Percentiles rank a stretch among this genome's conserved stretches.
Conservation (phyloP, 2,329 filamentous ascomycete species). For the Aureobasidium sp. region DNA sequence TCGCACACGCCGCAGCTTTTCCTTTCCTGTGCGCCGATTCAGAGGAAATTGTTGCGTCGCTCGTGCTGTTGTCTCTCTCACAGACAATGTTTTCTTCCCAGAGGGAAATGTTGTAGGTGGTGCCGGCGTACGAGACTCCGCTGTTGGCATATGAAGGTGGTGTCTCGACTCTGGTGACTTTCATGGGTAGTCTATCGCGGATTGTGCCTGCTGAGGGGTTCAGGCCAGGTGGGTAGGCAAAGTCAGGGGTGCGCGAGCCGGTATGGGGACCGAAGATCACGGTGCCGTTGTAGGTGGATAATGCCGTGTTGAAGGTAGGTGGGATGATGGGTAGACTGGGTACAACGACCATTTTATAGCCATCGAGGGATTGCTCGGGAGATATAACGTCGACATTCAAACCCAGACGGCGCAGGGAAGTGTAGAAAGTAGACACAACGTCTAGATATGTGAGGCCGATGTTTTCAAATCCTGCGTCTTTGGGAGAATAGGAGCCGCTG, state of each 20-base stretch:
- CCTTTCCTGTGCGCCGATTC: conserved; percentile 21
- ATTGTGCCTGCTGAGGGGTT: conserved; percentile 20
- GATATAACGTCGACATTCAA: conserved; percentile 23
- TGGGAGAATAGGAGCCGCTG: conserved; percentile 20
- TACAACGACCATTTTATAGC: conserved; percentile 23
- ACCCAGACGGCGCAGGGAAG: conserved; percentile 21
- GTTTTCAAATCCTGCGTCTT: conserved; percentile 21
- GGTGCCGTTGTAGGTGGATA: conserved; percentile 19
- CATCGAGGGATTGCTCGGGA: conserved; percentile 19
- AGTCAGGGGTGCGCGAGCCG: conserved; percentile 20
- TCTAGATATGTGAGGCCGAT: conserved; percentile 19
- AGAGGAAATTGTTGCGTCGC: conserved; percentile 19
- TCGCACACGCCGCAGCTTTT: conserved; percentile 21
- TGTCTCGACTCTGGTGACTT: conserved; percentile 22
- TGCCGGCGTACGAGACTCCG: conserved; percentile 20
- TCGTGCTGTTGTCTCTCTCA: conserved; percentile 17
- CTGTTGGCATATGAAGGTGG: conserved; percentile 21
- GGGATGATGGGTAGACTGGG: conserved; percentile 23
- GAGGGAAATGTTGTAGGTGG: conserved; percentile 20
- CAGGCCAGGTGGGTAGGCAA: conserved; percentile 21
- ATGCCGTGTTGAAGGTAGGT: conserved; percentile 17
- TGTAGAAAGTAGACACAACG: conserved; percentile 22
- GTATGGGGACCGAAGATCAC: conserved; percentile 22
- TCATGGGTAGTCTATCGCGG: conserved; percentile 19
- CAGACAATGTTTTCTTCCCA: conserved; percentile 22